These are phyloP conservation scores for Magnusiomyces suaveolens DNA, from an alignment of 1,139 yeast species.

Conservation along the genomic window DNA sequence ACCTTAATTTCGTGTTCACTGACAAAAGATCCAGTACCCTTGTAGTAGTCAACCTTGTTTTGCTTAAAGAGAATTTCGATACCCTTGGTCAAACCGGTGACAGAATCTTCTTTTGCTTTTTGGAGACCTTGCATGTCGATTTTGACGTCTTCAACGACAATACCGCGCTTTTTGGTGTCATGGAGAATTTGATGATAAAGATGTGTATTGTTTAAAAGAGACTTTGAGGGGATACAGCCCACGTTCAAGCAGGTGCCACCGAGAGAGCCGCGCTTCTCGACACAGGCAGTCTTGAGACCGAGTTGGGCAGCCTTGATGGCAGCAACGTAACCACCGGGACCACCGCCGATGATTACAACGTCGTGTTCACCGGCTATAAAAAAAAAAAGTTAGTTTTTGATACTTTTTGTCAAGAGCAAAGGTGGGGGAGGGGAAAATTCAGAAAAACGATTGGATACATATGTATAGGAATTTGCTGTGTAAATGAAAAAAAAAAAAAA, in stretches of 20 bases:
- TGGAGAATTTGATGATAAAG: constrained; percentile 79
- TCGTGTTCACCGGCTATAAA: constrained; percentile 52
- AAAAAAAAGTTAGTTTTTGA: too few relatives aligned
- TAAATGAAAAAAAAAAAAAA: not conserved
- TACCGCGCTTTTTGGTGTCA: constrained; percentile 87
- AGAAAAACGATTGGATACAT: too few relatives aligned
- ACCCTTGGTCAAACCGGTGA: constrained; percentile 82
- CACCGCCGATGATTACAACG: constrained; percentile 94
- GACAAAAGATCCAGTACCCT: constrained; percentile 84
- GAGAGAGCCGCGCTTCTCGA: constrained; percentile 89
- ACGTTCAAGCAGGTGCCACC: constrained; percentile 99
- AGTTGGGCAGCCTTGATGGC: constrained; percentile 98
- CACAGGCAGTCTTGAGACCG: constrained; percentile 88
- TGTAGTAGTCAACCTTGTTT: constrained; percentile 87
- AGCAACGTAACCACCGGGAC: constrained; percentile 96
- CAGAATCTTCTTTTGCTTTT: constrained; percentile 88
- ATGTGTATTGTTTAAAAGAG: constrained; percentile 81
- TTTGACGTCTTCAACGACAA: constrained; percentile 78
- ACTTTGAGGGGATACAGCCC: constrained; percentile 97
- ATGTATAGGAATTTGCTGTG: not conserved
- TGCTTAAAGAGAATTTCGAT: constrained; percentile 91
- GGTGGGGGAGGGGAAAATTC: constrained; percentile 1
- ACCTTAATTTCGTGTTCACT: constrained; percentile 73
- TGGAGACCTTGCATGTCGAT: constrained; percentile 73
- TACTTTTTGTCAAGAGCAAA: not conserved